phyloP scores from a whole-genome alignment of 1,139 yeast species.

The Yamadazyma diospyri region DNA sequence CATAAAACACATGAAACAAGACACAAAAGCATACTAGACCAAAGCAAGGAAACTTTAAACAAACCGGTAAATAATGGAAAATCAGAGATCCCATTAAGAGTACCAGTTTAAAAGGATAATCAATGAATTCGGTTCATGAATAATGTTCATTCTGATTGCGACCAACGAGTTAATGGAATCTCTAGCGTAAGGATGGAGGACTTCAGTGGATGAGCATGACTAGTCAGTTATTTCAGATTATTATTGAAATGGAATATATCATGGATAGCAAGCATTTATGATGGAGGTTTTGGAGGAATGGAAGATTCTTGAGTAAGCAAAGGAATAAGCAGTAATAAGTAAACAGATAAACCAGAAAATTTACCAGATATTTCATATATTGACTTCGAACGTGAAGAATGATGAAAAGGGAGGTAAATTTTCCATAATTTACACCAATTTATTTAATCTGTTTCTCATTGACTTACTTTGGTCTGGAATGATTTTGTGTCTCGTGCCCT shows the following conservation, averaged over 20 bases:
- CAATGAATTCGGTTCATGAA: conserved; percentile 9
- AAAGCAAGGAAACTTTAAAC: conserved; percentile 12
- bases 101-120: conserved; percentile 9
- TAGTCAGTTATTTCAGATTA: no score
- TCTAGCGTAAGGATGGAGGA: conserved; percentile 1
- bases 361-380: conserved; percentile 7
- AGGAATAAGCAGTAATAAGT: not conserved
- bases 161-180: conserved; percentile 6
- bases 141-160: conserved; percentile 9
- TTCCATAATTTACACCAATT: conserved; percentile 7
- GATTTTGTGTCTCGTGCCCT: conserved; percentile 5
- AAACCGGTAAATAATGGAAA: conserved; percentile 8
- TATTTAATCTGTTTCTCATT: conserved; percentile 3
- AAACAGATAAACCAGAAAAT: conserved; percentile 8
- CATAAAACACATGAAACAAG: no score
- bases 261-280: not conserved
- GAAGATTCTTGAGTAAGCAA: not conserved
- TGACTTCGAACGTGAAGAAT: not conserved
- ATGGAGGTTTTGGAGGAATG: not conserved
- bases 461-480: conserved; percentile 10
- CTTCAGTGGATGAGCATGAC: no score
- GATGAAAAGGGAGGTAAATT: conserved; percentile 7
- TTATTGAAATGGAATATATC: not conserved
- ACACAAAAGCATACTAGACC: conserved; percentile 11
- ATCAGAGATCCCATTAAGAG: conserved; percentile 10